Conservation (phyloP, 1,284 basidiomycete species). For the Pulveroboletus sp. region DNA sequence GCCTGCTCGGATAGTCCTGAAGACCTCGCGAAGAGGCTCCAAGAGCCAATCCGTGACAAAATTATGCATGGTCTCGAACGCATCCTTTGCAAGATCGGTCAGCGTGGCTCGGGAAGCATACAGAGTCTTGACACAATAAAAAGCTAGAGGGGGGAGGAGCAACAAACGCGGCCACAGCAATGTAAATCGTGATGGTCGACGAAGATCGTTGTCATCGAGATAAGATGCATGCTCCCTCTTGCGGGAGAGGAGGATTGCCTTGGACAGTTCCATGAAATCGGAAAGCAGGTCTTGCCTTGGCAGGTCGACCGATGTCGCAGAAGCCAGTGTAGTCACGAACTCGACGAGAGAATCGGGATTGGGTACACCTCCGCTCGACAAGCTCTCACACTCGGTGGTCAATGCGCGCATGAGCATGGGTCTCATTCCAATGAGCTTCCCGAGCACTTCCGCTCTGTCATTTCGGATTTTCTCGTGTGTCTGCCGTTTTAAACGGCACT, state of each 20-base stretch:
- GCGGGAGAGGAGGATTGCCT: slow-evolving; percentile 24
- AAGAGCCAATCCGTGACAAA: slow-evolving; percentile 87
- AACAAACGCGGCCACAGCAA: slow-evolving; percentile 67
- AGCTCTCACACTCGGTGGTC: slow-evolving; percentile 5
- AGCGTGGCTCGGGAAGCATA: slow-evolving; percentile 53
- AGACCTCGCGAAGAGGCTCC: slow-evolving; percentile 80
- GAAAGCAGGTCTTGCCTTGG: slow-evolving; percentile 15
- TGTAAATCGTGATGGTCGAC: slow-evolving; percentile 55
- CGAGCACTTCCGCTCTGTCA: slow-evolving; percentile 59
- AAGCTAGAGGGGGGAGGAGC: slow-evolving; percentile 56
- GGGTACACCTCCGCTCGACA: background rate
- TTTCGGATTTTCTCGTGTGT: slow-evolving; percentile 59
- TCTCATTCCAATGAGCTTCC: slow-evolving; percentile 53
- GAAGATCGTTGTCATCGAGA: slow-evolving; percentile 39
- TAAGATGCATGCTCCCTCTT: slow-evolving; percentile 30
- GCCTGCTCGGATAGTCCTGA: slow-evolving; percentile 80
- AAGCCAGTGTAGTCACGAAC: slow-evolving; percentile 18
- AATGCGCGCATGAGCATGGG: slow-evolving; percentile 36
- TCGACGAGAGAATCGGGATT: slow-evolving; percentile 18
- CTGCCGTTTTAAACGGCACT: slow-evolving; percentile 57
- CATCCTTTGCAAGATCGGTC: slow-evolving; percentile 54
- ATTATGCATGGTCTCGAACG: slow-evolving; percentile 65
- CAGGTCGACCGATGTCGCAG: slow-evolving; percentile 14
- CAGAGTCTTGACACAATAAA: slow-evolving; percentile 46
- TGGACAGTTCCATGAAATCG: slow-evolving; percentile 25